Conservation (phyloP, 148 eudicot genomes). For the Vaccinium corymbosum region DNA sequence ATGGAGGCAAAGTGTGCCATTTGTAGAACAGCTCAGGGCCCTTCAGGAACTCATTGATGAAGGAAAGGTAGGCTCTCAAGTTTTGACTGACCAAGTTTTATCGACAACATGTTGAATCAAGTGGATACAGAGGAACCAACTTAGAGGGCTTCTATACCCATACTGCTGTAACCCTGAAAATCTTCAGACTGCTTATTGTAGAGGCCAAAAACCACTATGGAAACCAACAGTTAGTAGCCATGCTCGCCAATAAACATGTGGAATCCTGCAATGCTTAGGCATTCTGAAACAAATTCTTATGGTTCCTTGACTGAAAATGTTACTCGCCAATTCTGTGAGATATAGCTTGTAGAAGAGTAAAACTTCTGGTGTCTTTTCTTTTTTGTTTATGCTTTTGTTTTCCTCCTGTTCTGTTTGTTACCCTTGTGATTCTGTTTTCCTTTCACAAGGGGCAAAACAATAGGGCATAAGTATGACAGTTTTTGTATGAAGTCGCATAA, state of each 20-base stretch:
- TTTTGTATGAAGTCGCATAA: neutral
- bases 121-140: neutral
- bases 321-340: neutral
- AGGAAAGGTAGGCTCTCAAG: conserved; percentile 66
- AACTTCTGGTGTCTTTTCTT: neutral
- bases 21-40: conserved; percentile 83
- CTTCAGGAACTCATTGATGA: conserved; percentile 80
- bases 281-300: neutral
- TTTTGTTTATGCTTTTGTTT: neutral
- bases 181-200: neutral
- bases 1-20: conserved; percentile 77
- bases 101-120: neutral
- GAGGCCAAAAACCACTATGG: neutral
- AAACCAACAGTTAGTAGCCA: neutral
- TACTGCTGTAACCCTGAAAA: neutral
- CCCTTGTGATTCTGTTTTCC: neutral
- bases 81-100: neutral
- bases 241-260: neutral
- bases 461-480: neutral
- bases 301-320: neutral
- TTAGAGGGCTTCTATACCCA: neutral
- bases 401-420: neutral
- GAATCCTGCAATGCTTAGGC: neutral
- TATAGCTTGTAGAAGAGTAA: neutral
- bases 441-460: neutral